Evolutionary conservation across 768 basidiomycete genomes (phyloP), one percentile per base, ranked within the genome.

Genomic region (Lentinula raphanica): DNA sequence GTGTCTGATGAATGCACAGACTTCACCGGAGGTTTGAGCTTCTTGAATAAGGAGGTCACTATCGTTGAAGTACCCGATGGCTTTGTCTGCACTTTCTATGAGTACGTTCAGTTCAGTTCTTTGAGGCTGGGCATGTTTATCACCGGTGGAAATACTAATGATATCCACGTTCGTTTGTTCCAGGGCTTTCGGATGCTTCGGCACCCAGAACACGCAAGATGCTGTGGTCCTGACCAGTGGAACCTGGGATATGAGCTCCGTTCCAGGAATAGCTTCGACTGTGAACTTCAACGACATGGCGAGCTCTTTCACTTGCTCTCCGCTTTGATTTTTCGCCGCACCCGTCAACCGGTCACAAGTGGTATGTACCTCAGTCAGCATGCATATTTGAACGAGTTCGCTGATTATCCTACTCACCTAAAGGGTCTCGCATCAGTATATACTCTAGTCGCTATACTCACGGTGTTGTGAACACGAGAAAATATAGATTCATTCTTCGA

Each of bases 251-350:
- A 45, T 59, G 51, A 31, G 7, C 15, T 9, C n/a, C 15, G 54
- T 60, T 21, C 59, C 27, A 1, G 59, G 59, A 8, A 48, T 48
- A 15, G 29, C 25, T 28, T 13, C 13, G 25, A 27, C 46, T 13
- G 27, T 28, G 49, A 42, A 58, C 49, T 58, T 53, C 40, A 45
- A 53, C n/a, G 49, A 53, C 25, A 11, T 40, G 38, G 27, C 58
- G 7, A 58, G 58, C 49, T 58, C 58, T 19, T 38, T 58, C 29
- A 53, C 29, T 11, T 58, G 58, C 40, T 58, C 57, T 48, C 57
- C 57, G 5, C 11, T 50, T 28, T 58, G 7, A 49, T n/a, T 21
- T 46, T 46, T n/a, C n/a, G n/a, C n/a, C n/a, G n/a, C n/a, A n/a
- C n/a, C n/a, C n/a, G n/a, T n/a, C n/a, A n/a, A n/a, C n/a, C n/a